Conservation (phyloP, 495 filamentous ascomycete species). For the Penicillium mononematosum region DNA sequence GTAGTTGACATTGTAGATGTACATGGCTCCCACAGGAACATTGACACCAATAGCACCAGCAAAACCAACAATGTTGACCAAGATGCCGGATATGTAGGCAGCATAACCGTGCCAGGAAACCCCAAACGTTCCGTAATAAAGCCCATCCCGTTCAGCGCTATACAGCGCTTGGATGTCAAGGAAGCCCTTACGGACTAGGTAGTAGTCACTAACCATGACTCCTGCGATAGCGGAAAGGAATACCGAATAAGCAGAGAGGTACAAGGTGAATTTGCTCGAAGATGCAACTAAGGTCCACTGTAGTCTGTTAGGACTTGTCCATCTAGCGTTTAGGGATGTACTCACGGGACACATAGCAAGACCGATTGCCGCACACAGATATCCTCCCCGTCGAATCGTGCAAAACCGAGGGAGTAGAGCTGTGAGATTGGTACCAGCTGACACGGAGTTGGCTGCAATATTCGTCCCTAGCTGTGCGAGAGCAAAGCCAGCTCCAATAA, state of each 20-base stretch:
- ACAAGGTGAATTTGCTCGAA: conserved; percentile 81
- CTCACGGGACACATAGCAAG: conserved; percentile 75
- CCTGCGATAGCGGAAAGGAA: conserved; percentile 81
- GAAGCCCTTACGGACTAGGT: too few relatives aligned
- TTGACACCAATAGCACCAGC: too few relatives aligned
- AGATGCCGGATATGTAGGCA: too few relatives aligned
- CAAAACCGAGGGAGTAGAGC: conserved; percentile 79
- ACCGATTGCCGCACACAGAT: conserved; percentile 77
- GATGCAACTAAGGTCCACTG: conserved; percentile 70
- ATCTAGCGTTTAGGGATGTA: background rate
- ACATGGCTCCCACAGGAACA: too few relatives aligned
- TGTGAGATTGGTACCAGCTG: conserved; percentile 87
- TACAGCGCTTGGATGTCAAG: too few relatives aligned
- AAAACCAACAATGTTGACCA: too few relatives aligned
- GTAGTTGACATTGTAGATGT: too few relatives aligned
- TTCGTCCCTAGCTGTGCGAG: conserved; percentile 91
- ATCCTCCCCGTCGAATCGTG: conserved; percentile 84
- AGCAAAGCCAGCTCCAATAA: conserved; percentile 75
- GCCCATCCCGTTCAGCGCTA: too few relatives aligned
- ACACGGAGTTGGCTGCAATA: conserved; percentile 86
- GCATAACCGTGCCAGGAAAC: too few relatives aligned
- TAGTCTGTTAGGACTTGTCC: too few relatives aligned
- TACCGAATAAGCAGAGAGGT: conserved; percentile 85
- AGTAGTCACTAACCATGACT: too few relatives aligned
- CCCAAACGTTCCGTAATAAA: too few relatives aligned